phyloP scores from a whole-genome alignment of 495 filamentous ascomycete species.

The Podospora comata region DNA sequence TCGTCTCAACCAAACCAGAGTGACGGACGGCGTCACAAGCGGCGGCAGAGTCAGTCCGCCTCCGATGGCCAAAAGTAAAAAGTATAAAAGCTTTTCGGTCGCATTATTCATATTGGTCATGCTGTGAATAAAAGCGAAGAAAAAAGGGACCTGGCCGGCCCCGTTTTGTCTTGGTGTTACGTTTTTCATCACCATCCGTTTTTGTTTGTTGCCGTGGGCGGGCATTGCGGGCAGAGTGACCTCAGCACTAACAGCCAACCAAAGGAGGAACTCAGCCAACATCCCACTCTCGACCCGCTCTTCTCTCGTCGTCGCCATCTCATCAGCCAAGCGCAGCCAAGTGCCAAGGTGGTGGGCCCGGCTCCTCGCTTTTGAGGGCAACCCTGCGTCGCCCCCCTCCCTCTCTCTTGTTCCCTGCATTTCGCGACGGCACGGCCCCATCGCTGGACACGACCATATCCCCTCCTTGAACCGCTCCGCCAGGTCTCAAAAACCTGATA shows the following conservation, averaged over 20 bases:
- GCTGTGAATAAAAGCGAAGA: not conserved
- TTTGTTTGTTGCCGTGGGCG: not conserved
- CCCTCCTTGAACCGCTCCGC: conserved; percentile 20
- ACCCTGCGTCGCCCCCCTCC: conserved; percentile 10
- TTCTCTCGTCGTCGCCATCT: conserved; percentile 10
- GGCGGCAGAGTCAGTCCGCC: not conserved
- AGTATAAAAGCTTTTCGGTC: not conserved
- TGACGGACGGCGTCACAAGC: not conserved
- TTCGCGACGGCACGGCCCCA: conserved; percentile 9
- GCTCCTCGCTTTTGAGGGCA: not conserved
- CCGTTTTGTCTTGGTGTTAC: conserved; percentile 3
- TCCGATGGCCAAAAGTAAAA: not conserved
- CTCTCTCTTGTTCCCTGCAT: conserved; percentile 10
- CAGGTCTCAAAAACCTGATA: conserved; percentile 31
- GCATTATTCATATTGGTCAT: not conserved
- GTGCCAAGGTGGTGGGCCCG: conserved; percentile 1
- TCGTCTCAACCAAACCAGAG: not conserved
- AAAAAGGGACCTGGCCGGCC: conserved; percentile 3
- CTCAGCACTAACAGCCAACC: conserved; percentile 20
- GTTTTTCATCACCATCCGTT: conserved; percentile 10
- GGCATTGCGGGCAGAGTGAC: conserved; percentile 6
- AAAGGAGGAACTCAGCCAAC: not conserved
- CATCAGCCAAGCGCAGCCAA: conserved; percentile 8
- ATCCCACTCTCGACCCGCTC: conserved; percentile 10
- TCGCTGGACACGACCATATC: conserved; percentile 20